These are phyloP conservation scores for Rossbeevera mucosa DNA, from an alignment of 768 basidiomycete species.

Conservation along the genomic window DNA sequence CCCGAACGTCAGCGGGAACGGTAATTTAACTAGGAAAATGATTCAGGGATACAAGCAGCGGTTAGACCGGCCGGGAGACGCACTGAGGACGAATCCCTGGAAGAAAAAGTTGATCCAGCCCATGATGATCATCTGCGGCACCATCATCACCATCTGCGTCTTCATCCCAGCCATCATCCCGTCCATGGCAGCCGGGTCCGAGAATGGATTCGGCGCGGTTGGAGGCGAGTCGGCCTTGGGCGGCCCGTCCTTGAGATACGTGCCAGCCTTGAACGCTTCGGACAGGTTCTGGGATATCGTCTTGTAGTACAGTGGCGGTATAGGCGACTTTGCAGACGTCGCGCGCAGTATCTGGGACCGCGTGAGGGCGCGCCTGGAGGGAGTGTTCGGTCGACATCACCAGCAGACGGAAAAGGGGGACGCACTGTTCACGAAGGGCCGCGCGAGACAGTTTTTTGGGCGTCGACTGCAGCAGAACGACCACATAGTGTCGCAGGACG, in stretches of 20 bases:
- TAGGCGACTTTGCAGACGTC: constrained; percentile 74
- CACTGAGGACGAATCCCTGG: constrained; percentile 96
- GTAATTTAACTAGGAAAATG: constrained; percentile 73
- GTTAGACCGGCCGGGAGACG: constrained; percentile 33
- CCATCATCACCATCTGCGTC: constrained; percentile 99
- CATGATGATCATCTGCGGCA: constrained; percentile 98
- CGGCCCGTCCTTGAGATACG: constrained; percentile 83
- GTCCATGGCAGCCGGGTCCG: constrained; percentile 91
- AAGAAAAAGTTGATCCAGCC: constrained; percentile 99
- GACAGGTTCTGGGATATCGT: constrained; percentile 73
- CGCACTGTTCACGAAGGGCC: constrained; percentile 91
- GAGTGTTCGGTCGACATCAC: neutral
- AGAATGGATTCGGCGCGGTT: constrained; percentile 74
- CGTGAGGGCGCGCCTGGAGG: constrained; percentile 58
- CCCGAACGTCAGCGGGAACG: constrained; percentile 93
- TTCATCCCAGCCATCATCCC: constrained; percentile 99
- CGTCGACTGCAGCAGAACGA: constrained; percentile 73
- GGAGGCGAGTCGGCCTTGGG: constrained; percentile 57
- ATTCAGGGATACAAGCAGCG: neutral
- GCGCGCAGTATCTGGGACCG: constrained; percentile 83
- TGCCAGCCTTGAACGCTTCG: constrained; percentile 66
- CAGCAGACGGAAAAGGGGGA: constrained; percentile 12
- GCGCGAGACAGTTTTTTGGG: constrained; percentile 77
- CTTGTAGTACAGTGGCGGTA: constrained; percentile 68
- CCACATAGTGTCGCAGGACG: constrained; percentile 87